Conservation (phyloP, 805 yeast species). For the Cephaloascus albidus region DNA sequence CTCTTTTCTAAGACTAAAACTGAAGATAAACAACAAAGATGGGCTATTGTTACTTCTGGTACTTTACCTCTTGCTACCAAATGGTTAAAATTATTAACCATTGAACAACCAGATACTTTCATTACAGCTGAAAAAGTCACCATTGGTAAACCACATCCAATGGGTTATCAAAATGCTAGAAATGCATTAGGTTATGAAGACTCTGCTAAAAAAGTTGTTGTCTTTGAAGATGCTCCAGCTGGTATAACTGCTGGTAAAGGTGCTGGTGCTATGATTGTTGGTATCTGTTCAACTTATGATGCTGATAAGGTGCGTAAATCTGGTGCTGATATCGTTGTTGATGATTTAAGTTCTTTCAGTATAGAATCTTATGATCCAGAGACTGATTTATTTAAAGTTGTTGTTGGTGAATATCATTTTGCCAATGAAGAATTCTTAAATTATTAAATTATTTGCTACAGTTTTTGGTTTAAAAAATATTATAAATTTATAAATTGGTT, state of each 20-base stretch:
- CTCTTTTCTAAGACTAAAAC: constrained; percentile 32
- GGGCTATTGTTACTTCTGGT: constrained; percentile 89
- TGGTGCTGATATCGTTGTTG: constrained; percentile 78
- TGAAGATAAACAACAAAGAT: constrained; percentile 39
- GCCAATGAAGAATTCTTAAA: constrained; percentile 29
- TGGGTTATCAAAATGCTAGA: constrained; percentile 64
- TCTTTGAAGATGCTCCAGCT: constrained; percentile 86
- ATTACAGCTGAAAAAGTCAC: constrained; percentile 76
- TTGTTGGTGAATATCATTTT: constrained; percentile 29
- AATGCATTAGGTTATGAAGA: constrained; percentile 27
- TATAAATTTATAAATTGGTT: background rate
- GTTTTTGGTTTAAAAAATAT: background rate
- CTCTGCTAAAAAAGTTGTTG: constrained; percentile 36
- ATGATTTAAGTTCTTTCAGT: constrained; percentile 56
- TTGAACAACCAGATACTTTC: constrained; percentile 61
- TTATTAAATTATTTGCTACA: background rate
- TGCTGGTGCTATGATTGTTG: constrained; percentile 77
- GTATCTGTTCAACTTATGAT: constrained; percentile 74
- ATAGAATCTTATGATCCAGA: constrained; percentile 39
- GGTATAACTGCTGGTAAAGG: constrained; percentile 78
- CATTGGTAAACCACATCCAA: constrained; percentile 81
- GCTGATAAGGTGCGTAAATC: constrained; percentile 59
- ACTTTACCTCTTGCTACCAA: constrained; percentile 66
- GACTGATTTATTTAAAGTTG: constrained; percentile 28
- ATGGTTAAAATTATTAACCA: constrained; percentile 61